Evolutionary conservation across 2,329 filamentous ascomycete genomes (phyloP).

Genomic region (Aschersonia sp.): DNA sequence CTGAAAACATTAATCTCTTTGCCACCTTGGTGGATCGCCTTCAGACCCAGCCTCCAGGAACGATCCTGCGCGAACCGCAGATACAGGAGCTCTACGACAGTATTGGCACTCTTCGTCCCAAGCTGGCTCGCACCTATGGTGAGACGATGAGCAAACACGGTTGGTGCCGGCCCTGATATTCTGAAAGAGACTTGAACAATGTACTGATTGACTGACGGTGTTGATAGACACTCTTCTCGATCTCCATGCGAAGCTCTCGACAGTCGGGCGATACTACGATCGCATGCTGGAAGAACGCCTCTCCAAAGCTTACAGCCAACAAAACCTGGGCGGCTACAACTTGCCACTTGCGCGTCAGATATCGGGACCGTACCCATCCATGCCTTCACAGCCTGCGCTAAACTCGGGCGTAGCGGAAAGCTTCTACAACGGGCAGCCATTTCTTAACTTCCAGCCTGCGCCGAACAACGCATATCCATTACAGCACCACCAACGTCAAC

Average conservation of each 20-base stretch:
- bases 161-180: constrained; percentile 24
- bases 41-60: constrained; percentile 89
- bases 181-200: neutral
- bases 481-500: neutral
- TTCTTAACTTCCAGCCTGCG: constrained; percentile 15
- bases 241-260: constrained; percentile 86
- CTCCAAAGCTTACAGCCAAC: constrained; percentile 82
- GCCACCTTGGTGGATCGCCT: constrained; percentile 85
- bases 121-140: constrained; percentile 87
- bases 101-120: constrained; percentile 84
- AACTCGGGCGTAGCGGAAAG: constrained; percentile 51
- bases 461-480: neutral
- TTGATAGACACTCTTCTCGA: constrained; percentile 73
- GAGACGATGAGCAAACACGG: constrained; percentile 99
- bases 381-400: constrained; percentile 38
- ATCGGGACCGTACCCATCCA: constrained; percentile 55
- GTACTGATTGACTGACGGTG: neutral
- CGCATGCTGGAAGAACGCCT: constrained; percentile 93
- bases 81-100: constrained; percentile 98
- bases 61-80: constrained; percentile 90
- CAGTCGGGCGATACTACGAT: constrained; percentile 94
- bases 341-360: constrained; percentile 36
- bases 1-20: constrained; percentile 95
- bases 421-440: constrained; percentile 62
- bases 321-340: constrained; percentile 52